Evolutionary conservation across 306 rosid species (phyloP).

Genomic region (Lathyrus oleraceus): DNA sequence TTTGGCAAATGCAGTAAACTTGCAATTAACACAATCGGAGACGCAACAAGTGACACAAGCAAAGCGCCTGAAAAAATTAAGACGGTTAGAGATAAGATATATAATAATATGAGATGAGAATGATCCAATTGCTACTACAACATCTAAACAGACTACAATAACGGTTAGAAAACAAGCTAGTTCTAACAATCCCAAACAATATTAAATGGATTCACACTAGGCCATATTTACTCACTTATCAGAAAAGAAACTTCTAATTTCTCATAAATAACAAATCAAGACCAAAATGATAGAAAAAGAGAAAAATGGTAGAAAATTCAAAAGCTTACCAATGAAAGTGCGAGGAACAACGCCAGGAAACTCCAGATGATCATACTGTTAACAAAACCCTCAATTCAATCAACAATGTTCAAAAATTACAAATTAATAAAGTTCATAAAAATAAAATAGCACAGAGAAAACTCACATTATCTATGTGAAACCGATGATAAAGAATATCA

Average conservation of each 20-base stretch:
- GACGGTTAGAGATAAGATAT: conserved; percentile 20
- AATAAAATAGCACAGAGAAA: background rate
- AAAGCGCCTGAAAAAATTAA: conserved; percentile 58
- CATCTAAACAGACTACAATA: conserved; percentile 20
- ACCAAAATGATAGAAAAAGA: too few relatives aligned
- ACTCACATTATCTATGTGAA: conserved; percentile 64
- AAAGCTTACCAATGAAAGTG: conserved; percentile 67
- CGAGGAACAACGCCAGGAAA: conserved; percentile 95
- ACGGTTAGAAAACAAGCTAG: background rate
- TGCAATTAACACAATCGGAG: conserved; percentile 57
- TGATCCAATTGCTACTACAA: background rate
- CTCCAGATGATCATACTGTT: conserved; percentile 89
- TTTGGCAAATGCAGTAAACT: conserved; percentile 73
- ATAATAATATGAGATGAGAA: background rate
- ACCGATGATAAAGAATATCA: conserved; percentile 71
- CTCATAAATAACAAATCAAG: too few relatives aligned
- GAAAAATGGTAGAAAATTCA: too few relatives aligned
- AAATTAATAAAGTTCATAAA: conserved; percentile 17
- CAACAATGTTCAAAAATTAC: conserved; percentile 12
- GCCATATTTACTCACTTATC: background rate
- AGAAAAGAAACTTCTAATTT: background rate
- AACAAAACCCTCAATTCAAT: conserved; percentile 25
- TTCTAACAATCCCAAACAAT: conserved; percentile 3
- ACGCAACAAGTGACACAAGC: conserved; percentile 64
- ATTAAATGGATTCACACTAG: conserved; percentile 9